Evolutionary conservation across 257 asterid genomes (phyloP), one percentile per base, ranked within the genome.

Genomic region (Solanum sitiens): DNA sequence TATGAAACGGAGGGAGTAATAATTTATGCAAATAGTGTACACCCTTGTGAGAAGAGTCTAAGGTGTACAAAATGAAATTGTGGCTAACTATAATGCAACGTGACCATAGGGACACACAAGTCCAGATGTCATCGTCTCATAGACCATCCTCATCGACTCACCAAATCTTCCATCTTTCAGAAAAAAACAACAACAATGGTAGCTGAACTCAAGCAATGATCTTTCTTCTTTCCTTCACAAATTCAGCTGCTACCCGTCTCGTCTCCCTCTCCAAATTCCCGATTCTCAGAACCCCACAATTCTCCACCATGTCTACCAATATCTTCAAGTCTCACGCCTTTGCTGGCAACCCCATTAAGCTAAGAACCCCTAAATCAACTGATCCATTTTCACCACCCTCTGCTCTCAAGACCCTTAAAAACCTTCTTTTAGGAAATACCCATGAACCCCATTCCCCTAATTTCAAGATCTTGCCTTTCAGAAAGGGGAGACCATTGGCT

Each of bases 391-490:
- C 99, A 40, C 95, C 96, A 16, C 88, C 94, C 63, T 94, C 97
- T 33, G 98, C 99, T 5, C 88, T 97, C 82, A 92, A 92, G 87
- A 92, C 96, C 44, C 96, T 97, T 56, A 93, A 89, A 88, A 86
- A 93, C 89, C 93, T 94, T 33, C 93, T 94, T 88, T 91, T 90
- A 25, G 88, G 88, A 68, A 90, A 89, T 53, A 71, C 86, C 76
- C 90, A 87, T 53, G 93, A 89, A 9, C 90, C 95, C 30, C 59
- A 89, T 82, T 93, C 93, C 2, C 96, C 97, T 80, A 87, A 89
- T 91, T 95, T 95, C 94, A 95, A 92, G 88, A 92, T 97, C 84
- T 86, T 97, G 91, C 98, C 98, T 33, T 95, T 97, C 92, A 90
- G 95, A 84, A 95, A 95, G 89, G 99, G 99, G 20, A 89, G 95